Evolutionary conservation across 768 basidiomycete species (phyloP).

Genomic region (Exsudoporus frostii): DNA sequence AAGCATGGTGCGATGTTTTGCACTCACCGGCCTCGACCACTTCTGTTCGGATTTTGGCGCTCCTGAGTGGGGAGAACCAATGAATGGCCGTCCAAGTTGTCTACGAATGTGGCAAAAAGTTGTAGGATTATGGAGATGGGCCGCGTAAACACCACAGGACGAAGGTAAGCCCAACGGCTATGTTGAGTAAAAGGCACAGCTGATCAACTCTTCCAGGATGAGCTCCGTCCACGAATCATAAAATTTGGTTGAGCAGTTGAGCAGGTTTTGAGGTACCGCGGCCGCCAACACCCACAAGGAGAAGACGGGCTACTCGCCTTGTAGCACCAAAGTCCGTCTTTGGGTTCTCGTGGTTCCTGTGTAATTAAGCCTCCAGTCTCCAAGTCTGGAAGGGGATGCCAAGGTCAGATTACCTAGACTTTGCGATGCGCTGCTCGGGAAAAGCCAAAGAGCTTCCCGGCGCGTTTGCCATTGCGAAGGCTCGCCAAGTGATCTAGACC

Average conservation of each 20-base stretch:
- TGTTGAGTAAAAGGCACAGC: not conserved
- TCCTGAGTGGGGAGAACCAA: not conserved
- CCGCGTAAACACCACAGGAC: constrained; percentile 29
- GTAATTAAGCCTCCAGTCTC: not conserved
- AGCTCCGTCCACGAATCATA: not conserved
- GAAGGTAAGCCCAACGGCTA: not conserved
- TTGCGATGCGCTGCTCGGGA: not conserved
- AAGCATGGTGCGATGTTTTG: not conserved
- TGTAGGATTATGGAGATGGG: not conserved
- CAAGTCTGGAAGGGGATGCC: not conserved
- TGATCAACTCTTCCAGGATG: not conserved
- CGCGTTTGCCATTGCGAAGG: not conserved
- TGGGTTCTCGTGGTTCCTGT: constrained; percentile 1
- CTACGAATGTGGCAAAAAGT: not conserved
- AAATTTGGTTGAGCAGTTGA: not conserved
- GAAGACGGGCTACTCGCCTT: not conserved
- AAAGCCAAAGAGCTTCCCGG: not conserved
- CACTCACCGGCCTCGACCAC: not conserved
- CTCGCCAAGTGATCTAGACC: not conserved
- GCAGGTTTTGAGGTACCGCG: not conserved
- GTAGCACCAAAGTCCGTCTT: not conserved
- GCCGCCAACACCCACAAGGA: not conserved
- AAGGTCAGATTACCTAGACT: not conserved
- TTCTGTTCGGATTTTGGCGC: not conserved
- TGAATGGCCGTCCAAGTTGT: not conserved